A percentile compares a stretch with the other conserved stretches of the same genome.
Conservation (phyloP, 805 yeast genomes). For the Hermanozyma aechmeae region DNA sequence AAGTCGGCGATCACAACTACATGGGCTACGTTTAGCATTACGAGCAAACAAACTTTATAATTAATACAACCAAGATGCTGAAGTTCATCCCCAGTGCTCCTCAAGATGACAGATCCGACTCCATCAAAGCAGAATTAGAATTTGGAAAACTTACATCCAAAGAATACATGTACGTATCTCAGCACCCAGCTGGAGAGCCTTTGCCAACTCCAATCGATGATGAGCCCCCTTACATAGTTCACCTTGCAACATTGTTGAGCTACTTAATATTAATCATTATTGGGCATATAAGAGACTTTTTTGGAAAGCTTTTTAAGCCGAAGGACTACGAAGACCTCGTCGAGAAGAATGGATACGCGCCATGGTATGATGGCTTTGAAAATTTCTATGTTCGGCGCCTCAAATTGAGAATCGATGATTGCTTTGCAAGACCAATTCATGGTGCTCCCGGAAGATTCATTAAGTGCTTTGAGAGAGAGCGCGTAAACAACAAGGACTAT, state of each 20-base stretch:
- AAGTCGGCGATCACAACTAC: no score
- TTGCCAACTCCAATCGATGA: constrained; percentile 60
- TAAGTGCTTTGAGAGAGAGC: constrained; percentile 67
- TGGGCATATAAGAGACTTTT: constrained; percentile 86
- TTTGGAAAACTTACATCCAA: constrained; percentile 61
- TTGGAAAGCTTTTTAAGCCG: constrained; percentile 68
- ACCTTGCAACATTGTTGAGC: constrained; percentile 75
- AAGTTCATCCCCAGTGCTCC: constrained; percentile 31
- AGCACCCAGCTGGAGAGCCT: constrained; percentile 48
- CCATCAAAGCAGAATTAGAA: constrained; percentile 45
- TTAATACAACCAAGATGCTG: constrained; percentile 5
- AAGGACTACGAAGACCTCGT: constrained; percentile 55
- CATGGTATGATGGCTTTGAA: constrained; percentile 91
- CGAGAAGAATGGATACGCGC: constrained; percentile 86
- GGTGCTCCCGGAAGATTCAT: constrained; percentile 96
- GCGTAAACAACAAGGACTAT: constrained; percentile 54
- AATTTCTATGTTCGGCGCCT: constrained; percentile 87
- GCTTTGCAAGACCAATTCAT: constrained; percentile 91
- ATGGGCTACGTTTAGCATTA: no score
- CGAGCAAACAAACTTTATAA: not conserved
- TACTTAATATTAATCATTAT: constrained; percentile 76
- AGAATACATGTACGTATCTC: constrained; percentile 56
- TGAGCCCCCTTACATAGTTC: constrained; percentile 78
- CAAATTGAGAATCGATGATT: constrained; percentile 85
- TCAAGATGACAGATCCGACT: constrained; percentile 21